Conservation (phyloP, 257 asterid genomes). For the Schizonepeta tenuifolia region DNA sequence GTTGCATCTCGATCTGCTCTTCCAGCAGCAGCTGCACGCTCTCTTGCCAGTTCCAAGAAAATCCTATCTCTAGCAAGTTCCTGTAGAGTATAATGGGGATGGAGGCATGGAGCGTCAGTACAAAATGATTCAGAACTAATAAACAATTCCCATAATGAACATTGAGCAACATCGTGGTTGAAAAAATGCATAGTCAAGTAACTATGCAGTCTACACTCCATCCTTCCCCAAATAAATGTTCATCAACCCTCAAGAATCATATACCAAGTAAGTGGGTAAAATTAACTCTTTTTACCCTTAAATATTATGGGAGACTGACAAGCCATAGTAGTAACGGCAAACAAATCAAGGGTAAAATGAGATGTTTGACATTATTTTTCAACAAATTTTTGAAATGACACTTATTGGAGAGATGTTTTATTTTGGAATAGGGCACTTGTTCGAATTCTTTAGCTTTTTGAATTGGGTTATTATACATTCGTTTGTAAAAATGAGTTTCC, state of each 20-base stretch:
- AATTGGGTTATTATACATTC: not conserved
- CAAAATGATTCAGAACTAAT: not conserved
- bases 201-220: not conserved
- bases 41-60: conserved; percentile 72
- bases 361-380: too few relatives aligned
- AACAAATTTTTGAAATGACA: too few relatives aligned
- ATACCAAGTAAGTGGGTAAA: too few relatives aligned
- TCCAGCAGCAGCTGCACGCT: conserved; percentile 65
- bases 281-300: too few relatives aligned
- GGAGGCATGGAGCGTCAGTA: not conserved
- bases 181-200: not conserved
- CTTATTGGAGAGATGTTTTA: too few relatives aligned
- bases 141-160: not conserved
- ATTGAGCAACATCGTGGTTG: not conserved
- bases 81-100: conserved; percentile 37
- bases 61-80: conserved; percentile 86
- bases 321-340: too few relatives aligned
- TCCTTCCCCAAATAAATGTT: too few relatives aligned
- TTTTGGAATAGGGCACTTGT: too few relatives aligned
- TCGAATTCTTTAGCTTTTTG: not conserved
- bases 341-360: too few relatives aligned
- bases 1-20: conserved; percentile 52
- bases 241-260: too few relatives aligned
- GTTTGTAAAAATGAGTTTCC: not conserved
- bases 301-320: too few relatives aligned